Evolutionary conservation across 352 stramenopile genomes (phyloP).

Genomic region (Globisporangium perplexum): DNA sequence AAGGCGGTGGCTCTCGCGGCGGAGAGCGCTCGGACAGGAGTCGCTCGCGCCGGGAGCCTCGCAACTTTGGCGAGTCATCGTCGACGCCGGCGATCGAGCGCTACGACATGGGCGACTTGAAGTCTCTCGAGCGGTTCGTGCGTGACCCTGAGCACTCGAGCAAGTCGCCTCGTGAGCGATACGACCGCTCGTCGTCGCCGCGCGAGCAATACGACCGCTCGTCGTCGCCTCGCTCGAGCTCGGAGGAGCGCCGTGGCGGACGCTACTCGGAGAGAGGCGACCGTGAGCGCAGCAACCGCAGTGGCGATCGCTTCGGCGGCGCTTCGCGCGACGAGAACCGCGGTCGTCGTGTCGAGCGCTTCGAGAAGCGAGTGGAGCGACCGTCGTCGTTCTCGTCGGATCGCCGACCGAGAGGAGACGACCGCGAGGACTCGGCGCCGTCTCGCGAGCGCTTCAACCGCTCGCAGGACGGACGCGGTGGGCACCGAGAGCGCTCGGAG

Average conservation of each 20-base stretch:
- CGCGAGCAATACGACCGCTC: background rate
- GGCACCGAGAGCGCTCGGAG: background rate
- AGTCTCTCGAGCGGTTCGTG: background rate
- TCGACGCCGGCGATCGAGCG: slow-evolving; percentile 6
- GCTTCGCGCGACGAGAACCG: background rate
- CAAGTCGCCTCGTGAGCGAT: background rate
- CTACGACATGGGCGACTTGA: slow-evolving; percentile 7
- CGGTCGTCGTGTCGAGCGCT: slow-evolving; percentile 1
- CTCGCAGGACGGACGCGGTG: background rate
- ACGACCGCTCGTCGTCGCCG: background rate
- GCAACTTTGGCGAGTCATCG: slow-evolving; percentile 14
- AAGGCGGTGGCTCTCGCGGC: background rate
- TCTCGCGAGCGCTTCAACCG: slow-evolving; percentile 1
- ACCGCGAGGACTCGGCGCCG: background rate
- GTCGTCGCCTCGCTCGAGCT: background rate
- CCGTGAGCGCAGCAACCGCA: background rate
- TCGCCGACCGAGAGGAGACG: background rate
- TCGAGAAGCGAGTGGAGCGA: slow-evolving; percentile 1
- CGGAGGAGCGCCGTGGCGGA: background rate
- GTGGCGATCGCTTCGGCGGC: background rate
- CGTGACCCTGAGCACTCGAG: background rate
- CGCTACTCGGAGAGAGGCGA: background rate
- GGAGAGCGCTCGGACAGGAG: background rate
- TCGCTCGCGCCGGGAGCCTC: background rate
- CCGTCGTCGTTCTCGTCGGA: slow-evolving; percentile 1